Conservation (phyloP, 768 basidiomycete genomes). For the Termitomyces heimii region DNA sequence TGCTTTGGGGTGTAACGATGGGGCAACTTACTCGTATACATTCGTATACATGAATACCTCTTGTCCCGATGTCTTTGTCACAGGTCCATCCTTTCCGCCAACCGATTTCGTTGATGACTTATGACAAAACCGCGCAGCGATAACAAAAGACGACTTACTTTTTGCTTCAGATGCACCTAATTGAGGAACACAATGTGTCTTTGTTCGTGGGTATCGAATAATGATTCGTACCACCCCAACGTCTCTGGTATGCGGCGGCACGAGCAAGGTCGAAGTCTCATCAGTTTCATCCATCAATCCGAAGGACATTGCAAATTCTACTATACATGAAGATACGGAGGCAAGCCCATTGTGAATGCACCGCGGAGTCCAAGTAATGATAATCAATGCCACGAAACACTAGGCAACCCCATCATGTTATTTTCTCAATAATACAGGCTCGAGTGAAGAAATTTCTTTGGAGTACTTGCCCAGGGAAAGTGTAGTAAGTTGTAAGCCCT, state of each 20-base stretch:
- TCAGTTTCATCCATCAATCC: conserved; percentile 5
- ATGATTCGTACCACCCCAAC: conserved; percentile 9
- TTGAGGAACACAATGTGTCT: conserved; percentile 9
- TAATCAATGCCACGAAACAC: background rate
- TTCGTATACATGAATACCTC: conserved; percentile 13
- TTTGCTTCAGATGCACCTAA: conserved; percentile 6
- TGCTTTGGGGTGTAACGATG: background rate
- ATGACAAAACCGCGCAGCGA: background rate
- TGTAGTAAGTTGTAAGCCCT: background rate
- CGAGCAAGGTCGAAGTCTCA: conserved; percentile 3
- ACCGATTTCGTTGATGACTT: conserved; percentile 5
- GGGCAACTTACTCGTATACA: conserved; percentile 5
- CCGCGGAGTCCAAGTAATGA: background rate
- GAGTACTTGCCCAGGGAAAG: conserved; percentile 1
- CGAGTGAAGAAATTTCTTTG: background rate
- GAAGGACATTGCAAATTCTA: conserved; percentile 1
- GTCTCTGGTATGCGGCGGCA: background rate
- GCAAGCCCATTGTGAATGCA: background rate
- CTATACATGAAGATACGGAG: background rate
- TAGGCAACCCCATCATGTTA: background rate
- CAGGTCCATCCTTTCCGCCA: conserved; percentile 2
- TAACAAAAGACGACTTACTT: conserved; percentile 6
- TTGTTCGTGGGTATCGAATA: conserved; percentile 14
- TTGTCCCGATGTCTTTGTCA: conserved; percentile 9
- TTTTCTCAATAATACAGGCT: background rate